phyloP scores from a whole-genome alignment of 176 grass and related monocot genomes.

The Ensete glaucum region DNA sequence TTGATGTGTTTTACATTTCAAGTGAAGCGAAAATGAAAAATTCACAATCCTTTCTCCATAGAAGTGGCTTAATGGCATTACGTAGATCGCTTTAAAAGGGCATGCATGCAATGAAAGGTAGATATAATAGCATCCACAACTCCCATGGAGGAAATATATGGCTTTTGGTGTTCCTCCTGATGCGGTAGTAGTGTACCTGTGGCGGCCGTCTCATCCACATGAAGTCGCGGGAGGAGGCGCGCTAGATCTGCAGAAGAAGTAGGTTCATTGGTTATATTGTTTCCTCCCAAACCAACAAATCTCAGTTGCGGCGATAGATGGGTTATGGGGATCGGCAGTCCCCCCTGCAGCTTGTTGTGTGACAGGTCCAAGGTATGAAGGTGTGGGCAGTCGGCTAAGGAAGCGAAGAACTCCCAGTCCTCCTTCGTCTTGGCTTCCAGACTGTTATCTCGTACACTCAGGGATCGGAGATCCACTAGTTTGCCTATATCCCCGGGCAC shows the following conservation, averaged over 20 bases:
- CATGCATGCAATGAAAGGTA: too few relatives aligned
- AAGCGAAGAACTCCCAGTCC: slow-evolving; percentile 31
- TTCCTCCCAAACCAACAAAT: slow-evolving; percentile 13
- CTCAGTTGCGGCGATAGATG: slow-evolving; percentile 30
- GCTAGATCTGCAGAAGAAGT: slow-evolving; percentile 35
- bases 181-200: too few relatives aligned
- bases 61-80: too few relatives aligned
- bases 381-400: slow-evolving; percentile 25
- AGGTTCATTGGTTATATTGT: slow-evolving; percentile 21
- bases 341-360: slow-evolving; percentile 29
- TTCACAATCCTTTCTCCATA: too few relatives aligned
- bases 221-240: too few relatives aligned
- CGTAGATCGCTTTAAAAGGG: too few relatives aligned
- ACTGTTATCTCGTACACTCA: slow-evolving; percentile 30
- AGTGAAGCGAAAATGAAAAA: too few relatives aligned
- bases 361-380: slow-evolving; percentile 14
- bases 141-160: too few relatives aligned
- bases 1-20: too few relatives aligned
- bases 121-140: too few relatives aligned
- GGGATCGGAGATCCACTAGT: slow-evolving; percentile 13
- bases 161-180: too few relatives aligned
- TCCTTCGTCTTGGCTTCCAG: slow-evolving; percentile 17
- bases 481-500: slow-evolving; percentile 25
- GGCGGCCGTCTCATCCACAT: too few relatives aligned
- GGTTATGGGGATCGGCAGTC: slow-evolving; percentile 22